These are phyloP conservation scores for Diutina catenulata DNA, from an alignment of 1,139 yeast genomes.

Conservation along the genomic window DNA sequence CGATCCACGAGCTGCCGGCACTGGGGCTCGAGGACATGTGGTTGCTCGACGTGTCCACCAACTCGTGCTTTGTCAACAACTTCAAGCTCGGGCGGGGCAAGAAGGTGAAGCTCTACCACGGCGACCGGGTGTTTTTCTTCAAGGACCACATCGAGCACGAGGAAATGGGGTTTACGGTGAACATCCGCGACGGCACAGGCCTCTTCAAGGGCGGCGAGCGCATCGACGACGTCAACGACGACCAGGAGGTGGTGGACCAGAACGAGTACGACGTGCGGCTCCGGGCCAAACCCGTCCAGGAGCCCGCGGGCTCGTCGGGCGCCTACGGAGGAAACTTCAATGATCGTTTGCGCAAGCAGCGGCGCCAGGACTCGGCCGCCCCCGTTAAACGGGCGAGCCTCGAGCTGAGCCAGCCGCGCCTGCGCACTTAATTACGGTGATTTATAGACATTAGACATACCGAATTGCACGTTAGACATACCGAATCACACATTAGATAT, in stretches of 20 bases:
- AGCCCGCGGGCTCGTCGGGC: background rate
- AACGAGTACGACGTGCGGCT: background rate
- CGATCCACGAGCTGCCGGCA: slow-evolving; percentile 56
- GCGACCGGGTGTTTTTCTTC: slow-evolving; percentile 56
- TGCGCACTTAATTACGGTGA: too few species aligned
- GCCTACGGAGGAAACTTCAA: slow-evolving; percentile 4
- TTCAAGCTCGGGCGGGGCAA: slow-evolving; percentile 46
- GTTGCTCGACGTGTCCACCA: slow-evolving; percentile 71
- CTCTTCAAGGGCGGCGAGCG: slow-evolving; percentile 31
- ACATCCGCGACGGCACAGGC: slow-evolving; percentile 46
- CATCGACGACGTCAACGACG: slow-evolving; percentile 2
- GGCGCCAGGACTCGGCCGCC: slow-evolving; percentile 3
- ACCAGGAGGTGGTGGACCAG: background rate
- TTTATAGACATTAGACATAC: too few species aligned
- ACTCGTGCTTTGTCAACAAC: slow-evolving; percentile 64
- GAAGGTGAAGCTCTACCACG: slow-evolving; percentile 48
- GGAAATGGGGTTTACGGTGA: slow-evolving; percentile 39
- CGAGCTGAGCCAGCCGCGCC: too few species aligned
- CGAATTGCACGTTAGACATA: too few species aligned
- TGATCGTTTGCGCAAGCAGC: background rate
- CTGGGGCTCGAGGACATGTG: slow-evolving; percentile 64
- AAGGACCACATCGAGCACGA: slow-evolving; percentile 43
- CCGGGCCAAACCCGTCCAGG: slow-evolving; percentile 5
- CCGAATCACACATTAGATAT: too few species aligned
- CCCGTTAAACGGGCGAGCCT: too few species aligned